A percentile compares a stretch with the other conserved stretches of the same genome.
Evolutionary conservation across 192 early-diverging fungal genomes (phyloP).

Genomic region (Coemansia reversa): DNA sequence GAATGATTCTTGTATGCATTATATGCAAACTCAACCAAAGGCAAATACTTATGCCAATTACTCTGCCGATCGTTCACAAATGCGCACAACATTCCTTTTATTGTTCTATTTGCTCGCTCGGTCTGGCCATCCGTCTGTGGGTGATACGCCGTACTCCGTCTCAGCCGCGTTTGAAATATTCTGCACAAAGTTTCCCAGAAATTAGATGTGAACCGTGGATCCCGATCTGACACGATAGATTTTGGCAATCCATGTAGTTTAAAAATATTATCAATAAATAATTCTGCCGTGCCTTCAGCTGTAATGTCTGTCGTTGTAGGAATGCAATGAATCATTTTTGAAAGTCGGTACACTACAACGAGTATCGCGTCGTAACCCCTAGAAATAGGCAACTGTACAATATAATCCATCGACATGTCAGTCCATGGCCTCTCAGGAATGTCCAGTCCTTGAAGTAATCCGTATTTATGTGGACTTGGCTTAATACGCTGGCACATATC

Average conservation of each 20-base stretch:
- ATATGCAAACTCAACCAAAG: slow-evolving; percentile 53
- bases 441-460: not conserved
- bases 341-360: slow-evolving; percentile 8
- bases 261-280: slow-evolving; percentile 3
- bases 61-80: slow-evolving; percentile 39
- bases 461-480: not conserved
- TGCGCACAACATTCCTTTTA: slow-evolving; percentile 43
- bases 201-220: slow-evolving; percentile 7
- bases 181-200: slow-evolving; percentile 17
- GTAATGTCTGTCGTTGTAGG: slow-evolving; percentile 1
- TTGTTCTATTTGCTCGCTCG: slow-evolving; percentile 32
- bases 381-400: slow-evolving; percentile 4
- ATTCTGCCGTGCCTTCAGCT: not conserved
- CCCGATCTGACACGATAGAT: no score
- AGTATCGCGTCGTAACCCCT: slow-evolving; percentile 2
- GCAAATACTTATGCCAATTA: slow-evolving; percentile 52
- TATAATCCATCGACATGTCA: slow-evolving; percentile 16
- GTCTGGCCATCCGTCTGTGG: slow-evolving; percentile 9
- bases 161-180: slow-evolving; percentile 22
- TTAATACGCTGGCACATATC: not conserved
- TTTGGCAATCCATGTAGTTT: slow-evolving; percentile 8
- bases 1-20: slow-evolving; percentile 30
- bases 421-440: not conserved
- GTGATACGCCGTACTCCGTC: slow-evolving; percentile 46
- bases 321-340: not conserved